Base-by-base conservation (phyloP, 192 early-diverging fungal genomes). In the Spizellomyces sp. region DNA sequence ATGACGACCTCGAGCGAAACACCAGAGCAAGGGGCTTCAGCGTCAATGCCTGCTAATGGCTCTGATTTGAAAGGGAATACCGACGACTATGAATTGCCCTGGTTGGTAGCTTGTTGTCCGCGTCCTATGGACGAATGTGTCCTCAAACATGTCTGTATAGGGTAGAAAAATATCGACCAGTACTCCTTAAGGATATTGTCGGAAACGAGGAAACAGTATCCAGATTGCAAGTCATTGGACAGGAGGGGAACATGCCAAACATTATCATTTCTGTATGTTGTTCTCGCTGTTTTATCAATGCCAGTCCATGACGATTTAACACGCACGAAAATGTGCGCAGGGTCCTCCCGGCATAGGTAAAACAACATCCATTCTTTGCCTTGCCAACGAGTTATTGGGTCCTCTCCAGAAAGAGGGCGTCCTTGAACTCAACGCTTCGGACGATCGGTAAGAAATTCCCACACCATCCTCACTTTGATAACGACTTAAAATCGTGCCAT, bases 331-430 rank as follows among this genome's bases (percentile, higher is more conserved):
- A 36, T 36, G 27, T 36, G 1, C 5, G 15, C 43, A 74, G 58
- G 95, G 97, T 17, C 83, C 93, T 10, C 97, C 97, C 0, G 97
- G 97, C 62, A 97, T 97, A 62, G 97, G 97, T 62, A 99, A 99
- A 75, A 99, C 97, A 4, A 99, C 96, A 2, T 93, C 92, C 64
- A 94, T 99, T 60, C 81, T 94, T 15, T 98, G 95, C 59, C 83
- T 99, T 22, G 96, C 96, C 5, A 87, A 92, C 73, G 92, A 93
- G 75, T 78, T 99, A 41, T 85, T 98, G 1, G 97, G 97, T 1
- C 64, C 84, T 8, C 73, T 89, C 6, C 91, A 89, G 74, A 96
- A 97, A 76, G 95, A 97, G 69, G 97, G 93, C 14, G 95, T 99
- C 12, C 75, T 98, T 43, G 97, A 99, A 75, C 81, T 99, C 54